These are phyloP conservation scores for Herpetospermum pedunculosum DNA, from an alignment of 306 rosid species.

Conservation along the genomic window DNA sequence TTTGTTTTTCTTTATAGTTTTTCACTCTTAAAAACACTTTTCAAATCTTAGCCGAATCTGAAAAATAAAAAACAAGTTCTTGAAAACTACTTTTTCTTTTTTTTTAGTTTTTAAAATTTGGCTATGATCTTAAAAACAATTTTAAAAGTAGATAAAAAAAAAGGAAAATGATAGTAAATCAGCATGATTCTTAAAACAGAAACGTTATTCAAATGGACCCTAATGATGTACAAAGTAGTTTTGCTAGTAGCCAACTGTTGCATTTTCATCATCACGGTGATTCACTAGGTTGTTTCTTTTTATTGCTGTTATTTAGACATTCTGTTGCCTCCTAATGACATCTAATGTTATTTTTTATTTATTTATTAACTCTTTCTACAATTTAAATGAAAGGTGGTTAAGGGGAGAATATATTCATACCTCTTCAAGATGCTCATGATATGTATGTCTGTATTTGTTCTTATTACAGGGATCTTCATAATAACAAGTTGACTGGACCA, in stretches of 20 bases:
- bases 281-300: not conserved
- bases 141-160: too few relatives aligned
- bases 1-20: not conserved
- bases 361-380: not conserved
- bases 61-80: not conserved
- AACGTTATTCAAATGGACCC: not conserved
- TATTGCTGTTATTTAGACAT: not conserved
- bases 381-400: not conserved
- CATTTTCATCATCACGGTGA: not conserved
- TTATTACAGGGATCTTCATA: slow-evolving; percentile 75
- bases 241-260: not conserved
- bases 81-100: not conserved
- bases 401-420: not conserved
- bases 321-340: not conserved
- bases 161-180: not conserved
- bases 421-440: not conserved
- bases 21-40: not conserved
- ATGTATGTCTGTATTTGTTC: not conserved
- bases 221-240: not conserved
- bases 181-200: not conserved
- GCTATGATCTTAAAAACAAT: too few relatives aligned
- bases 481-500: slow-evolving; percentile 97
- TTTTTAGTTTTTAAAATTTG: not conserved
- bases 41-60: not conserved
- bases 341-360: not conserved